Evolutionary conservation across 1,139 yeast genomes (phyloP), one percentile per base, ranked within the genome.

Genomic region (Nematodospora anomalae): DNA sequence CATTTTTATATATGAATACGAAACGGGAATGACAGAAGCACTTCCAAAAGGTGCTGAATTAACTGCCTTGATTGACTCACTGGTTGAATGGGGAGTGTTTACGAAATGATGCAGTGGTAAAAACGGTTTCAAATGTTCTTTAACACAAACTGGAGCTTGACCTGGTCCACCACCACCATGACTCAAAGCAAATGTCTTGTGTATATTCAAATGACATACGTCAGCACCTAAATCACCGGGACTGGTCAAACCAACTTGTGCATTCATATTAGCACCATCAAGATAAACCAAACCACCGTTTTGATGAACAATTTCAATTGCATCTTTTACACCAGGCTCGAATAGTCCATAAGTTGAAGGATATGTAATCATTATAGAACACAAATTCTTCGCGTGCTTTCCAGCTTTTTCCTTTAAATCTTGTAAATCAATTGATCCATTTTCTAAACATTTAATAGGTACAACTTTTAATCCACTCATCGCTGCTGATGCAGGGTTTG

Each of bases 161-260:
- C 97, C 98, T 30, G 98, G 98, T 33, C 98, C 98, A 60, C 98
- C 98, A 56, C 98, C 98, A 55, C 98, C 98, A 60, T 92, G 98
- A 44, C 96, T 95, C 57, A 92, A 89, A 33, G 97, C 92, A 71
- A 92, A 92, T 1, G 98, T 92, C 69, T 92, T 92, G 72, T 92
- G 98, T 57, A 92, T 74, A 60, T 92, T 92, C 67, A 92, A 76
- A 58, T 92, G 98, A 64, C 98, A 92, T 31, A 92, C 97, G 64
- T 92, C 98, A n/a, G 97, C 97, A 37, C 97, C 97, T 53, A 92
- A 72, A 58, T 89, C 97, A 42, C 97, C 98, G 11, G 98, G 98
- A 9, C 96, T 86, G 0, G 97, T 92, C 45, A 92, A 74, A 18
- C 98, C 98, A 37, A 92, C 96, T 64, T 92, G 98, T 0, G 98